phyloP scores from a whole-genome alignment of 2,329 filamentous ascomycete genomes.

The Aureobasidium sp. region DNA sequence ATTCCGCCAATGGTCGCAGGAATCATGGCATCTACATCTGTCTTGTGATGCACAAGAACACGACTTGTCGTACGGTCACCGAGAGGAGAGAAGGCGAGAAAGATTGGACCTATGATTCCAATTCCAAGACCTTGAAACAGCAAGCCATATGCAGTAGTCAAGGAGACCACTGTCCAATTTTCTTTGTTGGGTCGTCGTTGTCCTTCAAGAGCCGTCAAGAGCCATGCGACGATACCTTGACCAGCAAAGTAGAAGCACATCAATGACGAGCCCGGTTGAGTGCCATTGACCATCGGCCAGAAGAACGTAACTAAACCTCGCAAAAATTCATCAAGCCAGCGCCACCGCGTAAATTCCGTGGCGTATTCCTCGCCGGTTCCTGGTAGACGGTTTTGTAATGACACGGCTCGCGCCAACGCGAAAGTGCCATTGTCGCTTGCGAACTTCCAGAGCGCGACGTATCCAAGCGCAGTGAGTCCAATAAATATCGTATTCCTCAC shows the following conservation, averaged over 20 bases:
- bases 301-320: not conserved
- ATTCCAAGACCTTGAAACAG: slow-evolving; percentile 7
- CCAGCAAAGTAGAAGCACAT: slow-evolving; percentile 11
- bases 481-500: not conserved
- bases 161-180: not conserved
- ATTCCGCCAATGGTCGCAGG: not conserved
- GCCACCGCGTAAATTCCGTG: slow-evolving; percentile 3
- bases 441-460: not conserved
- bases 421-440: not conserved
- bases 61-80: not conserved
- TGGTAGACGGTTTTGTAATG: slow-evolving; percentile 1
- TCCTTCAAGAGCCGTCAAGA: slow-evolving; percentile 5
- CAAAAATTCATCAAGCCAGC: not conserved
- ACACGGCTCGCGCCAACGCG: not conserved
- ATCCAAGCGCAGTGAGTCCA: not conserved
- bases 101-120: slow-evolving; percentile 2
- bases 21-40: not conserved
- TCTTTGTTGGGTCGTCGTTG: not conserved
- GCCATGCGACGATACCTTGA: slow-evolving; percentile 8
- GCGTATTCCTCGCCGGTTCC: not conserved
- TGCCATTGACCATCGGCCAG: slow-evolving; percentile 9
- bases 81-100: not conserved
- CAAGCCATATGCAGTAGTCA: slow-evolving; percentile 4
- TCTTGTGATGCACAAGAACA: not conserved
- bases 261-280: not conserved